A percentile compares a stretch with the other conserved stretches of the same genome.
Evolutionary conservation across 2,329 filamentous ascomycete species (phyloP).

Genomic region (Nemania sp.): DNA sequence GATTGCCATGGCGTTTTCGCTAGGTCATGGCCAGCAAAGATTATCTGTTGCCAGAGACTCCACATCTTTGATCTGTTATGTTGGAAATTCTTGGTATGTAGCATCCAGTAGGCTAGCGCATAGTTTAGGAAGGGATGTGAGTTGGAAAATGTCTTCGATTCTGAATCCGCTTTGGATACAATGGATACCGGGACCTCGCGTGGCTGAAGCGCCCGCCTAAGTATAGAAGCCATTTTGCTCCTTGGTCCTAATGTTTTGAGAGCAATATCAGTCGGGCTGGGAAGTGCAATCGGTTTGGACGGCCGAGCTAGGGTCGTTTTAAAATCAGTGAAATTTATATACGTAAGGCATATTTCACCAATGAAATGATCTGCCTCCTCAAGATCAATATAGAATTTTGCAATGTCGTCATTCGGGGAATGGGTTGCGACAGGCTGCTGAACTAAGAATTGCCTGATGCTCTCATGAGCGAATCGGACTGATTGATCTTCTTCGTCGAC

Average conservation of each 20-base stretch:
- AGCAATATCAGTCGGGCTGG: slow-evolving; percentile 5
- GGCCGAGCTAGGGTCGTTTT: slow-evolving; percentile 53
- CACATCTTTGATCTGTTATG: slow-evolving; percentile 24
- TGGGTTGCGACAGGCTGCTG: slow-evolving; percentile 29
- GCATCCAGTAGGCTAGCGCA: slow-evolving; percentile 33
- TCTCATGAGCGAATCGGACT: slow-evolving; percentile 42
- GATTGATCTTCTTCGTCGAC: slow-evolving; percentile 38
- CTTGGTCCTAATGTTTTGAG: background rate
- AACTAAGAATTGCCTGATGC: slow-evolving; percentile 50
- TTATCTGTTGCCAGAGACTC: slow-evolving; percentile 10
- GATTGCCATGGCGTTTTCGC: background rate
- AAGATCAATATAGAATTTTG: slow-evolving; percentile 45
- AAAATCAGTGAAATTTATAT: slow-evolving; percentile 56
- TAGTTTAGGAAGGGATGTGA: slow-evolving; percentile 16
- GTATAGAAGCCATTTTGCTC: too few relatives aligned
- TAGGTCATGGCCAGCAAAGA: slow-evolving; percentile 8
- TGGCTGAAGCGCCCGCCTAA: too few relatives aligned
- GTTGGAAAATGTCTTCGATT: too few relatives aligned
- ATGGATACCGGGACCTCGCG: too few relatives aligned
- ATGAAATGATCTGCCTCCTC: slow-evolving; percentile 47
- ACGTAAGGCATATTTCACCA: slow-evolving; percentile 55
- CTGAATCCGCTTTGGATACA: too few relatives aligned
- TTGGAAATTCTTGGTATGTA: slow-evolving; percentile 32
- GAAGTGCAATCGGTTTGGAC: slow-evolving; percentile 21
- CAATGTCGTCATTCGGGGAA: background rate